phyloP scores from a whole-genome alignment of 306 rosid genomes.

The Inga leiocalycina region DNA sequence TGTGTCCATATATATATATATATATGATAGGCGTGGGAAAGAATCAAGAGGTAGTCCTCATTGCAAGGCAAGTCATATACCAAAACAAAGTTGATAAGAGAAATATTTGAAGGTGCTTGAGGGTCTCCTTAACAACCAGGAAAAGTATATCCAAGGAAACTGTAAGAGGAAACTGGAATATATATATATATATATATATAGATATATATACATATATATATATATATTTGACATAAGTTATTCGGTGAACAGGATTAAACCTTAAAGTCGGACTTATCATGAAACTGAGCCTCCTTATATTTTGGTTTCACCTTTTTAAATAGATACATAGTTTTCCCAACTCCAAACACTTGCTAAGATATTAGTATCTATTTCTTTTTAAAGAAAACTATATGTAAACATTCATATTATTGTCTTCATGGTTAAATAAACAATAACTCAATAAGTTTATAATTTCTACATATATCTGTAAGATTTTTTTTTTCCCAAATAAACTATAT shows the following conservation, averaged over 20 bases:
- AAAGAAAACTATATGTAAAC: neutral
- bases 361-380: neutral
- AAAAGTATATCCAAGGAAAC: conserved; percentile 31
- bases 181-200: no score
- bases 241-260: neutral
- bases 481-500: no score
- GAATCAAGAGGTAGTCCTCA: conserved; percentile 34
- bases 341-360: neutral
- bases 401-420: neutral
- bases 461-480: neutral
- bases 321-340: neutral
- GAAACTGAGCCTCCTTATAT: neutral
- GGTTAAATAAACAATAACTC: neutral
- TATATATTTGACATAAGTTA: neutral
- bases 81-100: conserved; percentile 55
- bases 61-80: conserved; percentile 53
- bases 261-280: neutral
- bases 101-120: conserved; percentile 34
- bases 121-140: conserved; percentile 38
- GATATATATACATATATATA: neutral
- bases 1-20: neutral
- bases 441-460: neutral
- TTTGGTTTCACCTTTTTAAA: neutral
- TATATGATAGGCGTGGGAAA: neutral
- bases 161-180: neutral